phyloP scores from a whole-genome alignment of 2,329 filamentous ascomycete species.

The Fusarium sterilihyphosum region DNA sequence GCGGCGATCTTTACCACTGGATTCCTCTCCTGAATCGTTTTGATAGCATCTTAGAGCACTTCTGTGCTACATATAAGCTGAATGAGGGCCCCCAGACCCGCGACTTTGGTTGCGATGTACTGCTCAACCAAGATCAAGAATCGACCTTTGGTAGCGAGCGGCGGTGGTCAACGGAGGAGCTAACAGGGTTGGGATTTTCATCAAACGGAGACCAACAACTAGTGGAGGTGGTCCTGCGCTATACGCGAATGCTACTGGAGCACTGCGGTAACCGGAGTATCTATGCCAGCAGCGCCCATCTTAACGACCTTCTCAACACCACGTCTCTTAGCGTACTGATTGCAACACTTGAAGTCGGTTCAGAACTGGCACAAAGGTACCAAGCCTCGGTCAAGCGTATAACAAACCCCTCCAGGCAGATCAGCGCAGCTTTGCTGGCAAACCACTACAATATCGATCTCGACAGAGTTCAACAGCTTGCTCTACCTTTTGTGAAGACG shows the following conservation, averaged over 20 bases:
- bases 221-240: constrained; percentile 81
- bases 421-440: constrained; percentile 78
- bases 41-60: constrained; percentile 84
- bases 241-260: constrained; percentile 88
- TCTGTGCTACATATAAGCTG: constrained; percentile 83
- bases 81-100: constrained; percentile 81
- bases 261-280: constrained; percentile 97
- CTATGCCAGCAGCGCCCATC: constrained; percentile 90
- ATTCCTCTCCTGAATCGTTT: constrained; percentile 94
- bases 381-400: constrained; percentile 86
- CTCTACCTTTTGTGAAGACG: constrained; percentile 83
- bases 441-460: constrained; percentile 86
- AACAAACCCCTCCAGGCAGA: constrained; percentile 69
- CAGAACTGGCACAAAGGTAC: constrained; percentile 91
- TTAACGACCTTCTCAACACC: constrained; percentile 90
- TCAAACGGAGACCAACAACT: constrained; percentile 83
- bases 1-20: constrained; percentile 98
- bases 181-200: constrained; percentile 71
- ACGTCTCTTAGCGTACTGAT: constrained; percentile 83
- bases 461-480: constrained; percentile 85
- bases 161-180: constrained; percentile 55
- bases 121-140: constrained; percentile 67
- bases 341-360: constrained; percentile 79
- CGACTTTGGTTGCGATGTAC: constrained; percentile 75
- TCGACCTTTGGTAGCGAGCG: constrained; percentile 61